A percentile compares a stretch with the other conserved stretches of the same genome.
Evolutionary conservation across 148 eudicot genomes (phyloP).

Genomic region (Heliamphora exappendiculata): DNA sequence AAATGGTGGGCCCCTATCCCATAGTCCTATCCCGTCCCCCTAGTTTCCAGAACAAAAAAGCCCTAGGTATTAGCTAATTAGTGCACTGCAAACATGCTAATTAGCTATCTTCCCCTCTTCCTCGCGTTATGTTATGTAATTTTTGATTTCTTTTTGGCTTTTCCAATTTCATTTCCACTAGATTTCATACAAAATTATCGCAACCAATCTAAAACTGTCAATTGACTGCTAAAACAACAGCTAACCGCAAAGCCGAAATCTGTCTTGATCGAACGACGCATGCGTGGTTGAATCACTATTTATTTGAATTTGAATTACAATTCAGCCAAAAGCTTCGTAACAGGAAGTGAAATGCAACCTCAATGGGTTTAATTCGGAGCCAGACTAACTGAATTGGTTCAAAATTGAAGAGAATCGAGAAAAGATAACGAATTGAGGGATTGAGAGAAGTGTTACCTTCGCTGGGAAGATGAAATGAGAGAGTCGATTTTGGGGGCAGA

Average conservation of each 20-base stretch:
- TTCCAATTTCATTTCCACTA: not conserved
- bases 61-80: too few relatives aligned
- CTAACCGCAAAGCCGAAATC: not conserved
- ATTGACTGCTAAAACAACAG: not conserved
- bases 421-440: not conserved
- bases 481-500: constrained; percentile 69
- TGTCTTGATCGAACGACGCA: not conserved
- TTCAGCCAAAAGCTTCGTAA: not conserved
- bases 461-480: constrained; percentile 62
- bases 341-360: not conserved
- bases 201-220: not conserved
- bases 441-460: constrained; percentile 35
- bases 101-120: not conserved
- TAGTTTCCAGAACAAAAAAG: too few relatives aligned
- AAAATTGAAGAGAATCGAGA: constrained; percentile 5
- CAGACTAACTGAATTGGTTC: not conserved
- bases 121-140: not conserved
- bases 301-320: not conserved
- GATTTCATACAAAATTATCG: not conserved
- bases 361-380: not conserved
- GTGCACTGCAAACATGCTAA: not conserved
- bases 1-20: too few relatives aligned
- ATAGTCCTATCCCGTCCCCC: too few relatives aligned
- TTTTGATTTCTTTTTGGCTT: not conserved
- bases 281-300: not conserved